These are phyloP conservation scores for Mycena rebaudengoi DNA, from an alignment of 768 basidiomycete genomes.

Conservation along the genomic window DNA sequence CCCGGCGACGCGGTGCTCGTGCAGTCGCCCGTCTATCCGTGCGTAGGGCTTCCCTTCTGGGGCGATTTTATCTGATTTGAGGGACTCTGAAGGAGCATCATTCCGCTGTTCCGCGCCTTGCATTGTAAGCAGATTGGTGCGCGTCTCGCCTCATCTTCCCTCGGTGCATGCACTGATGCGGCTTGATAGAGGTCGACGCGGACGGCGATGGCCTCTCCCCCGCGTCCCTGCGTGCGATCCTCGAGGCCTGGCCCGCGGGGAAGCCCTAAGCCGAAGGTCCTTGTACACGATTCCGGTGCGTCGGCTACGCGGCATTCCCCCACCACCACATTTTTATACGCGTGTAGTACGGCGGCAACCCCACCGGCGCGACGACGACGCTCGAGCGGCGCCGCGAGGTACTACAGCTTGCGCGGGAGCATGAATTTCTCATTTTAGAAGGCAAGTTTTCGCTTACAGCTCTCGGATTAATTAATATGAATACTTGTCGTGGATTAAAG, in stretches of 20 bases:
- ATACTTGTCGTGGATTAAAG: too few relatives aligned
- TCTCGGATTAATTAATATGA: constrained; percentile 4
- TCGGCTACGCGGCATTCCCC: constrained; percentile 14
- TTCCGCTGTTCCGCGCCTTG: constrained; percentile 67
- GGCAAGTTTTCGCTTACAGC: constrained; percentile 50
- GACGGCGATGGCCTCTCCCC: constrained; percentile 78
- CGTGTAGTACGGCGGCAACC: constrained; percentile 82
- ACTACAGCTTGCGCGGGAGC: constrained; percentile 72
- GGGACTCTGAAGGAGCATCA: constrained; percentile 59
- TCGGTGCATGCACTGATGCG: not conserved
- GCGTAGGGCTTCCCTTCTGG: constrained; percentile 27
- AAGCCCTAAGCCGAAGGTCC: constrained; percentile 78
- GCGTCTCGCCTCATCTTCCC: constrained; percentile 19
- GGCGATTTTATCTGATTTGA: constrained; percentile 18
- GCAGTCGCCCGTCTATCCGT: constrained; percentile 86
- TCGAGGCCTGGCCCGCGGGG: constrained; percentile 78
- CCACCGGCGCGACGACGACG: constrained; percentile 82
- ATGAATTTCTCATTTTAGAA: constrained; percentile 87
- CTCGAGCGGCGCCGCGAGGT: constrained; percentile 75
- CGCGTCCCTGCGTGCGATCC: constrained; percentile 62
- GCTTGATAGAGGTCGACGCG: constrained; percentile 75
- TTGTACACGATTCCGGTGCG: constrained; percentile 85
- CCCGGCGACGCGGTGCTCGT: constrained; percentile 84
- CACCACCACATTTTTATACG: not conserved
- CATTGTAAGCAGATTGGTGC: constrained; percentile 68